Percentiles rank a stretch among this genome's conserved stretches.
Evolutionary conservation across 495 filamentous ascomycete genomes (phyloP).

Genomic region (Neurospora sp.): DNA sequence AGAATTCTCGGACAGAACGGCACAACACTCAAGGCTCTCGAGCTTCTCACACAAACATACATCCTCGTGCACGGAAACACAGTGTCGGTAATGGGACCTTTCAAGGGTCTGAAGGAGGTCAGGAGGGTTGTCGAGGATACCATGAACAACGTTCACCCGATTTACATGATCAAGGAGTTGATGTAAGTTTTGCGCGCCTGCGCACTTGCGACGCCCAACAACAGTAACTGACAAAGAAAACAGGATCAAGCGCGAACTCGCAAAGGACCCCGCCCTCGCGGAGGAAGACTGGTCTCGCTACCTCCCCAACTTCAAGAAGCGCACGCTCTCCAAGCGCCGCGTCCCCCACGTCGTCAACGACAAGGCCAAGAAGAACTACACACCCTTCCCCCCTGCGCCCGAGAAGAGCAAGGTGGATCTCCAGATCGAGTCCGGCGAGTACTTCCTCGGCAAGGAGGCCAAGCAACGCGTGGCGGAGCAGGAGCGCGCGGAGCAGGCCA

Average conservation of each 20-base stretch:
- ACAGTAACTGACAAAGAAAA: conserved; percentile 2
- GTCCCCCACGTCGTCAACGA: conserved; percentile 80
- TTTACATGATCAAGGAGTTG: conserved; percentile 76
- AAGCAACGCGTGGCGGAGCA: conserved; percentile 76
- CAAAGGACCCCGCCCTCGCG: conserved; percentile 80
- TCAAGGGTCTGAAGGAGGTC: conserved; percentile 88
- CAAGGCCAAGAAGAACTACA: conserved; percentile 91
- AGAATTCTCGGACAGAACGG: conserved; percentile 62
- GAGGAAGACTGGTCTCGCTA: conserved; percentile 93
- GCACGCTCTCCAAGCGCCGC: conserved; percentile 74
- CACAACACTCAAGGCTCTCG: conserved; percentile 69
- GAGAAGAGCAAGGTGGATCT: conserved; percentile 88
- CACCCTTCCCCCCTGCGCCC: conserved; percentile 57
- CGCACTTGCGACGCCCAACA: background rate
- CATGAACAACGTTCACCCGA: conserved; percentile 85
- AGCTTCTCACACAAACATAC: conserved; percentile 89
- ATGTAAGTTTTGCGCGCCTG: conserved; percentile 36
- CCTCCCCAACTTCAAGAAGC: conserved; percentile 96
- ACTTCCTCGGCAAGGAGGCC: conserved; percentile 84
- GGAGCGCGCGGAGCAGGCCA: conserved; percentile 69
- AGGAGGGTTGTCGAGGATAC: conserved; percentile 86
- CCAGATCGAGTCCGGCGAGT: conserved; percentile 97
- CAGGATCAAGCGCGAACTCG: conserved; percentile 92
- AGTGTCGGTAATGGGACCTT: conserved; percentile 81
- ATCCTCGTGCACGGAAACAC: conserved; percentile 97